Base-by-base conservation (phyloP, 176 grass and related monocot genomes). In the Carex myosuroides region DNA sequence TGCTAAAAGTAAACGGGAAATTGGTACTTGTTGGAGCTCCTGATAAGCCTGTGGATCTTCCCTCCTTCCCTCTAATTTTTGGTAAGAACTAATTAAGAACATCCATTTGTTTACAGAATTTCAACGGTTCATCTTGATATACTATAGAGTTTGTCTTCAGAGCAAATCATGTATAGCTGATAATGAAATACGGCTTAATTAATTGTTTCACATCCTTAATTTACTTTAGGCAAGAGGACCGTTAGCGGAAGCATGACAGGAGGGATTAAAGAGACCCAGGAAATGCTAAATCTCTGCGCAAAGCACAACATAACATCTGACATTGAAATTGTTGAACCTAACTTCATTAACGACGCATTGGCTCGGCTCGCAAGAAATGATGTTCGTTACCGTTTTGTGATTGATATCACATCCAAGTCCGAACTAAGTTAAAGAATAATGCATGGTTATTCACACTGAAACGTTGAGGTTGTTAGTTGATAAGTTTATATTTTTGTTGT, bases 21-120 rank as follows among this genome's bases (percentile, higher is more conserved):
- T 46, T 98, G 48, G 92, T 89, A 26, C 84, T 98, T 8, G 89
- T 98, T 3, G 95, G 79, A 13, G 95, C 95, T 32, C 92, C 92
- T 1, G 91, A 98, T 70, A 87, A 90, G 13, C 95, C 95, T 3
- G 37, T 98, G 22, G 90, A 98, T 54, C 95, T 98, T 2, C 92
- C 95, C 0, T 98, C 95, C 0, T 94, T 98, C 62, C 95, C 95
- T 26, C 91, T 98, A 7, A 93, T 98, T 54, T 98, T 98, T 4
- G 95, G 90, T 39, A 39, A 39, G 37, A 35, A 35, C 33, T 35
- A 29, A 29, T 29, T 90, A 81, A 84, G 90, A 76, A 69, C 1
- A 8, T 10, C 0, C 3, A 3, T 22, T 55, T 7, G 5, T 54
- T 76, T 12, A 70, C 12, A 67, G 14, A 52, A 50, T 42, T 26